Percentiles rank a stretch among this genome's conserved stretches.
Conservation (phyloP, 2,329 filamentous ascomycete species). For the Monosporascus sp. region DNA sequence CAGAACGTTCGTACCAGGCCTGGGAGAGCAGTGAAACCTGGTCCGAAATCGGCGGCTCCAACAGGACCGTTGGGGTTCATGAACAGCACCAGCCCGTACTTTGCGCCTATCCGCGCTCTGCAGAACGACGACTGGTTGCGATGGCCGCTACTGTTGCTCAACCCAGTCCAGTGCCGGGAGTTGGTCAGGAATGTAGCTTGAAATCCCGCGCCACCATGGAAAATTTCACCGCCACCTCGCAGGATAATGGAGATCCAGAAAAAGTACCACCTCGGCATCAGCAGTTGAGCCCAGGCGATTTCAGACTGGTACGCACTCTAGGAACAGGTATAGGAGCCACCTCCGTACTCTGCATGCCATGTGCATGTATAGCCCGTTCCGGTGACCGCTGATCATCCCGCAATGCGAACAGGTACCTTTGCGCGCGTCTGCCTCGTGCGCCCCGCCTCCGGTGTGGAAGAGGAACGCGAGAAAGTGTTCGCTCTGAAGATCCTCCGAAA, state of each 20-base stretch:
- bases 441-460: slow-evolving; percentile 47
- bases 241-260: slow-evolving; percentile 12
- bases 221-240: slow-evolving; percentile 9
- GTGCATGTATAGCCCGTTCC: not conserved
- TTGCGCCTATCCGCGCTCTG: not conserved
- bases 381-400: slow-evolving; percentile 1
- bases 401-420: slow-evolving; percentile 58
- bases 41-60: not conserved
- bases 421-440: slow-evolving; percentile 76
- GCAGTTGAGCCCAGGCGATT: slow-evolving; percentile 50
- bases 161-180: slow-evolving; percentile 15
- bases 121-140: not conserved
- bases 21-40: not conserved
- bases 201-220: slow-evolving; percentile 16
- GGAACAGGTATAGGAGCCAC: slow-evolving; percentile 55
- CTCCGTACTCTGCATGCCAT: not conserved
- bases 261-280: slow-evolving; percentile 26
- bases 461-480: slow-evolving; percentile 63
- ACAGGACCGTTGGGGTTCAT: not conserved
- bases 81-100: not conserved
- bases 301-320: slow-evolving; percentile 68
- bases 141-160: slow-evolving; percentile 30
- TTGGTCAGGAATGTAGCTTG: slow-evolving; percentile 17
- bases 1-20: not conserved
- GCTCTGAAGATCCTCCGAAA: slow-evolving; percentile 76